Percentiles rank a stretch among this genome's conserved stretches.
Evolutionary conservation across 257 asterid species (phyloP).

Genomic region (Leptodermis oblonga): DNA sequence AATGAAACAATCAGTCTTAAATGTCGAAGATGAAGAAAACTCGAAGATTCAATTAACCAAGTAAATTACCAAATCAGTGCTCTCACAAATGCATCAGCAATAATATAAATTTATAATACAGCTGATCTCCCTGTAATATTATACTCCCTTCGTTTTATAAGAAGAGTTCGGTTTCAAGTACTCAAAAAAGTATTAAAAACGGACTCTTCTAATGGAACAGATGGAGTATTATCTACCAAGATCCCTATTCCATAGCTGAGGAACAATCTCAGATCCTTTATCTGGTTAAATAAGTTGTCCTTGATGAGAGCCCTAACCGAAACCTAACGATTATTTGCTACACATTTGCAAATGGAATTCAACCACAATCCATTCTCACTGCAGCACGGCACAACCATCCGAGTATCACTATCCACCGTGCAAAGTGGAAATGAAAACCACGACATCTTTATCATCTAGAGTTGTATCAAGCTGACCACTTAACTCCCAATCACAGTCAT

Average conservation of each 20-base stretch:
- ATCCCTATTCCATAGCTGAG: neutral
- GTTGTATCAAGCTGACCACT: constrained; percentile 73
- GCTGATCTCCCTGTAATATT: too few relatives aligned
- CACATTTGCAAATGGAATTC: neutral
- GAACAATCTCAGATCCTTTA: neutral
- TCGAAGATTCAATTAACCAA: too few relatives aligned
- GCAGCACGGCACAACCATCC: neutral
- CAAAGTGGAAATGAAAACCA: constrained; percentile 80
- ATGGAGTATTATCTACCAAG: too few relatives aligned
- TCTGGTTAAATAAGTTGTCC: neutral
- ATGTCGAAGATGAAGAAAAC: too few relatives aligned
- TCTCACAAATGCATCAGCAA: neutral
- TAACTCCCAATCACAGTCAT: constrained; percentile 83
- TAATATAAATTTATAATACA: neutral
- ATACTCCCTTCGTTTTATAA: too few relatives aligned
- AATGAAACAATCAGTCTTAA: too few relatives aligned
- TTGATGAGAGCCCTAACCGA: neutral
- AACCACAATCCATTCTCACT: neutral
- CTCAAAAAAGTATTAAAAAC: too few relatives aligned
- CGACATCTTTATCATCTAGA: constrained; percentile 62
- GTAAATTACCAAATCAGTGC: neutral
- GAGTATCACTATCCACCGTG: constrained; percentile 57
- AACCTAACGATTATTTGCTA: neutral
- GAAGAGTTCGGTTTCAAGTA: too few relatives aligned
- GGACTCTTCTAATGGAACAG: too few relatives aligned